Evolutionary conservation across 148 eudicot species (phyloP), one percentile per base, ranked within the genome.

Genomic region (Beta vulgaris): DNA sequence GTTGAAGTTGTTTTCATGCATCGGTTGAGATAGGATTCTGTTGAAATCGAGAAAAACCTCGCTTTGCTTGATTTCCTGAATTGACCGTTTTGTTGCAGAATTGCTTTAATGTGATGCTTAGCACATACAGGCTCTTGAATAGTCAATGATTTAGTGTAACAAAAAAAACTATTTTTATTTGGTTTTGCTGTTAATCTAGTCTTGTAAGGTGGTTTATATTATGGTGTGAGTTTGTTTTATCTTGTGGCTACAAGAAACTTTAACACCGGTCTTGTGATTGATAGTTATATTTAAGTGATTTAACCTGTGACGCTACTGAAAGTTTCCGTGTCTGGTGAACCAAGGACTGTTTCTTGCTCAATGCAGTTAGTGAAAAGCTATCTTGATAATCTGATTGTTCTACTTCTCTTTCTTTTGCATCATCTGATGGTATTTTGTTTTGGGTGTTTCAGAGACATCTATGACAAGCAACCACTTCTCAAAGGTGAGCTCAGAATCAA

Each of bases 401-500:
- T 40, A 66, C 34, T 6, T 46, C 26, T 48, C 32, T 31, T 35
- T 48, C 32, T 31, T 31, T 18, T 58, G 64, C 61, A 13, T 57
- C n/a, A 37, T 72, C 76, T 80, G 66, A 64, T 57, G 23, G 23
- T 40, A 18, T 54, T 74, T 71, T 73, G 29, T 49, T 9, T 44
- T 69, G 46, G 76, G 61, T 80, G 69, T 66, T 79, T 73, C 79
- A 80, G 86, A 83, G 70, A 60, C 80, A 73, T 83, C 81, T 73
- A 51, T 70, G 72, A 59, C 77, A 36, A 83, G 83, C 83, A 77
- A 75, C 73, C 69, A 48, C 63, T 76, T 73, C 51, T 18, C 74
- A 43, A 80, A 69, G 86, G 83, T 83, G 73, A 79, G 78, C 51
- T 58, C 26, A 40, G 21, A 26, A 44, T 32, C 53, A 69, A 37